A percentile compares a stretch with the other conserved stretches of the same genome.
Conservation (phyloP, 805 yeast species). For the Cyberlindnera suaveolens region DNA sequence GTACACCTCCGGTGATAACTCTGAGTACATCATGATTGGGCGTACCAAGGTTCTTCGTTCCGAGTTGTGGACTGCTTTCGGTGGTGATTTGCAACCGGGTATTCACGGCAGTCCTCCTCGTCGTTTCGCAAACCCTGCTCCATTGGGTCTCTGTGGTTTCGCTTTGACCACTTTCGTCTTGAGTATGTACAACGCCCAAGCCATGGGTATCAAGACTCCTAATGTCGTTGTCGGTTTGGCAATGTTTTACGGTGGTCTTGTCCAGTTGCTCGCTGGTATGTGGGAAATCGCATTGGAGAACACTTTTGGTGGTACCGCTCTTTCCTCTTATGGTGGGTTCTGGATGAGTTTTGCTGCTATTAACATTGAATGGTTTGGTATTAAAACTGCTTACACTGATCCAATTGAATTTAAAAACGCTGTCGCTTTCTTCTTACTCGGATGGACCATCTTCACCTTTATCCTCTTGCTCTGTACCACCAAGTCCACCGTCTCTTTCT, state of each 20-base stretch:
- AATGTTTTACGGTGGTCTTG: constrained; percentile 56
- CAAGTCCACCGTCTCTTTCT: constrained; percentile 62
- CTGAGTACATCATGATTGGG: constrained; percentile 66
- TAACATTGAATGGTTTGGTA: constrained; percentile 53
- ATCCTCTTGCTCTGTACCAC: constrained; percentile 47
- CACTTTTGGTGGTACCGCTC: constrained; percentile 63
- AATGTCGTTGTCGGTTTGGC: constrained; percentile 54
- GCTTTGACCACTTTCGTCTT: constrained; percentile 58
- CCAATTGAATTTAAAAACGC: constrained; percentile 38
- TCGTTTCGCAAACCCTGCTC: constrained; percentile 60
- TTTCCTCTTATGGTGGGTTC: constrained; percentile 60
- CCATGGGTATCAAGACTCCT: constrained; percentile 45
- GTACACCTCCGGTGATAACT: constrained; percentile 39
- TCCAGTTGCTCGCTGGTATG: constrained; percentile 57
- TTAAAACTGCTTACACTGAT: constrained; percentile 44
- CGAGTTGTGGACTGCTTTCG: constrained; percentile 63
- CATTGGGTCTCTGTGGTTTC: constrained; percentile 56
- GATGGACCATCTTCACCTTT: constrained; percentile 60
- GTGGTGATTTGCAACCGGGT: constrained; percentile 81
- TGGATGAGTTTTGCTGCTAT: constrained; percentile 65
- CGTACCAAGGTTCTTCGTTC: constrained; percentile 56
- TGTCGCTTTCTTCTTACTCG: constrained; percentile 52
- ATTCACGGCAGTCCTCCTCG: constrained; percentile 48
- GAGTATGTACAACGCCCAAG: constrained; percentile 48
- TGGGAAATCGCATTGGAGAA: constrained; percentile 62